Evolutionary conservation across 2,329 filamentous ascomycete genomes (phyloP).

Genomic region (Tolypocladium endophyticum): DNA sequence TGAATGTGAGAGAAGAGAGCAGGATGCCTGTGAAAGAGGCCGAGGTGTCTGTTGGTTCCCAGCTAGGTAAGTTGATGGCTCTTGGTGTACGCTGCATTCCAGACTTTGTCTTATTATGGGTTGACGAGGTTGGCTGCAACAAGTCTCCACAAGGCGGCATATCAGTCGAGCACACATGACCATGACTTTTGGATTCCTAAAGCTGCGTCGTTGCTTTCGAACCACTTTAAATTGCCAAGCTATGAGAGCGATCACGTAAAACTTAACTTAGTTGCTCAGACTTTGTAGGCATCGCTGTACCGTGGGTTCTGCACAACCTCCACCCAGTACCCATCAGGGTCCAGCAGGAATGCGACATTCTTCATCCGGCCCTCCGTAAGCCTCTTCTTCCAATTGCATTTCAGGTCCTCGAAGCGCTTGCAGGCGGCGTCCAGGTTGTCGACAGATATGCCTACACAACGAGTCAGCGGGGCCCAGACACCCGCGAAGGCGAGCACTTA

Average conservation of each 20-base stretch:
- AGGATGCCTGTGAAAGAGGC: no score
- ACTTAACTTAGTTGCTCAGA: not conserved
- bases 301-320: constrained; percentile 71
- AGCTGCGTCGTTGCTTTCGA: not conserved
- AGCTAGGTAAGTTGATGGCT: no score
- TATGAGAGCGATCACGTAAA: not conserved
- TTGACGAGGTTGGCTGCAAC: not conserved
- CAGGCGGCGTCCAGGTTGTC: constrained; percentile 87
- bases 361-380: constrained; percentile 89
- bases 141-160: not conserved
- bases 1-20: no score
- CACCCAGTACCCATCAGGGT: constrained; percentile 81
- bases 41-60: no score
- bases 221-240: not conserved
- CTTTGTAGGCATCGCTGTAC: constrained; percentile 37
- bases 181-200: rapidly evolving
- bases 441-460: constrained; percentile 58
- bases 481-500: constrained; percentile 27
- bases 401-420: constrained; percentile 69
- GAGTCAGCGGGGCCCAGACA: not conserved
- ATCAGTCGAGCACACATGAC: not conserved
- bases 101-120: no score
- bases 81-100: no score
- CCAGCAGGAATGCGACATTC: constrained; percentile 84
- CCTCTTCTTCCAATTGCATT: constrained; percentile 89